Conservation (phyloP, 768 basidiomycete genomes). For the Leccinum broughii region DNA sequence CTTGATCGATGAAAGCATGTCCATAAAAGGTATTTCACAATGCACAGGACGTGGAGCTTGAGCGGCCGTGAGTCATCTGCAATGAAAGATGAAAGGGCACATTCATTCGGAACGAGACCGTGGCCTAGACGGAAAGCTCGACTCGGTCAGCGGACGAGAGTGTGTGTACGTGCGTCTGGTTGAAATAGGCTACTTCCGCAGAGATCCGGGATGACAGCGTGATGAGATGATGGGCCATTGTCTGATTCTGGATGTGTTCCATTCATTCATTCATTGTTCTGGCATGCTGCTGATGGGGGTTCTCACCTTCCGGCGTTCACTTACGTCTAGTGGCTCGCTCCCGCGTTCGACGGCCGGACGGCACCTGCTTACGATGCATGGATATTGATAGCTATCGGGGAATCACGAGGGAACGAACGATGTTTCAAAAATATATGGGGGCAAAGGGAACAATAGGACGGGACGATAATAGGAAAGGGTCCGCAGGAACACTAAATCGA, state of each 20-base stretch:
- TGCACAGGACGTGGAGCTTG: conserved; percentile 34
- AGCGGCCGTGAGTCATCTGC: conserved; percentile 14
- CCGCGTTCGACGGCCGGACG: conserved; percentile 28
- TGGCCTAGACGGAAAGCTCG: conserved; percentile 9
- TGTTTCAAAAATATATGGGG: conserved; percentile 16
- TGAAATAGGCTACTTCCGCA: not conserved
- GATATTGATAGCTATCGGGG: conserved; percentile 24
- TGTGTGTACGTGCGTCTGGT: not conserved
- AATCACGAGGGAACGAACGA: conserved; percentile 16
- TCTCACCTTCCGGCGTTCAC: conserved; percentile 27
- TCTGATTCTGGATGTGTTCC: conserved; percentile 14
- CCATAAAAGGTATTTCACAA: conserved; percentile 22
- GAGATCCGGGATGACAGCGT: conserved; percentile 1
- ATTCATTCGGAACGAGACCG: conserved; percentile 19
- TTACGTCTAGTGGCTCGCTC: conserved; percentile 36
- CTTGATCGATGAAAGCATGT: conserved; percentile 16
- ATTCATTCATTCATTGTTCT: conserved; percentile 30
- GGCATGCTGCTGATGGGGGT: conserved; percentile 26
- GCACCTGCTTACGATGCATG: conserved; percentile 12
- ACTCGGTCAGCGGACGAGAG: not conserved
- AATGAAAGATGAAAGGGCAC: conserved; percentile 18
- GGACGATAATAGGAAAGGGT: conserved; percentile 20
- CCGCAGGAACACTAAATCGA: conserved; percentile 28
- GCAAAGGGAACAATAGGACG: not conserved
- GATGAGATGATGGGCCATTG: conserved; percentile 18